Evolutionary conservation across 2,329 filamentous ascomycete species (phyloP), one percentile per base, ranked within the genome.

Genomic region (Cercospora sesami): DNA sequence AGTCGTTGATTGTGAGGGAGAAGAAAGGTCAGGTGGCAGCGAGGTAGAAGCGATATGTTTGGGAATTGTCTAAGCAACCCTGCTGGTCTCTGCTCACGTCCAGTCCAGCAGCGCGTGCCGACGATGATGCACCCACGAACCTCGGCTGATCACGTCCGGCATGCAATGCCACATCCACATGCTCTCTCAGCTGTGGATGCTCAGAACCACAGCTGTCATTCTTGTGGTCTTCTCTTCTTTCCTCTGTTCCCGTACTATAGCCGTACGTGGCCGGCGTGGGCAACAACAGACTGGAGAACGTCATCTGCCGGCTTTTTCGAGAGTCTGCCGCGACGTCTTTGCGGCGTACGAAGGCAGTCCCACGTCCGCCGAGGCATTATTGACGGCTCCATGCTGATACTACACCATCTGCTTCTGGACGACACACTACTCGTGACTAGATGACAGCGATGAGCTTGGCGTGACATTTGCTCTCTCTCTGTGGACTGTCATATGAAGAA

Each of bases 61-160:
- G 36, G 26, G 36, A 51, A 53, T 63, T 33, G 60, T 63, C 60
- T 18, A 61, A 63, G 60, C 26, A 63, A 63, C 60, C 60, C 60
- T 63, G 60, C 26, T 53, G 21, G 26, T 21, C 21, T 61, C 10
- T 26, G 28, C 36, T 31, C 60, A 48, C 18, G 58, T 12, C 16
- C 60, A 36, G 26, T 62, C 45, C 60, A 48, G 60, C 59, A 61
- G 59, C 30, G 57, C 48, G 48, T 55, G 48, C 55, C 55, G 55
- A 58, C 55, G 55, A 59, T 36, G 55, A 59, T 59, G 55, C 55
- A 18, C 55, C 55, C 55, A 23, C 31, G 28, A 59, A 59, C 55
- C 55, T 59, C 55, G 55, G 55, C 55, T 59, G 55, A 59, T 18
- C 26, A 36, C 31, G 55, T 26, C 55, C 55, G 30, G 28, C 55